Base-by-base conservation (phyloP, 176 grass and related monocot species). In the Chloris gayana region DNA sequence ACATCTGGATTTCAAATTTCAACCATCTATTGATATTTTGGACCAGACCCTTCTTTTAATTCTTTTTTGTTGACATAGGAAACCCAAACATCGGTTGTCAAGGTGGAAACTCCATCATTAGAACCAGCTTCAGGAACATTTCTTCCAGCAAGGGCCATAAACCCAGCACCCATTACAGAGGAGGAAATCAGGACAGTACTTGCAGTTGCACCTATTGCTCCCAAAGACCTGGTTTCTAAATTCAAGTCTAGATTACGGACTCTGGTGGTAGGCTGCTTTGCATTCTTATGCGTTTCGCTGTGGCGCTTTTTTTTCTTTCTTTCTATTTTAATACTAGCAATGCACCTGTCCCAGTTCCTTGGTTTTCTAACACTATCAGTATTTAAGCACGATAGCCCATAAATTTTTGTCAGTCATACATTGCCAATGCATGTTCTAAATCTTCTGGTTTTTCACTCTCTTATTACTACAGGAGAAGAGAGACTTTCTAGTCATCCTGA, bases 171-270 rank as follows among this genome's bases (percentile, higher is more conserved):
- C 51, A 47, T 98, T 51, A 92, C 92, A 56, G 88, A 94, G 86
- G 88, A 98, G 9, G 95, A 98, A 86, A 85, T 98, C 82, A 87
- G 86, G 60, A 69, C 54, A 70, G 83, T 85, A 64, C 80, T 94
- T 79, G 76, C 83, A 76, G 34, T 18, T 51, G 63, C 65, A 17
- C 89, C 88, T 11, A 51, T 89, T 29, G 51, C 83, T 41, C 33
- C 83, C 13, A 85, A 94, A 34, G 78, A 98, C 42, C 76, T 98
- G 39, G 59, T 92, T 42, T 76, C 69, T 50, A 88, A 70, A 76
- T 98, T 98, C 73, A 91, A 77, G 26, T 0, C 70, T 78, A 78
- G 86, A 88, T 13, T 90, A 74, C 67, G 2, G 73, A 88, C 75
- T 69, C 31, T 0, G 53, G 82, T 80, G 87, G 87, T 88, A 56